These are phyloP conservation scores for Aspergillus amoenus DNA, from an alignment of 2,329 filamentous ascomycete species.

Conservation along the genomic window DNA sequence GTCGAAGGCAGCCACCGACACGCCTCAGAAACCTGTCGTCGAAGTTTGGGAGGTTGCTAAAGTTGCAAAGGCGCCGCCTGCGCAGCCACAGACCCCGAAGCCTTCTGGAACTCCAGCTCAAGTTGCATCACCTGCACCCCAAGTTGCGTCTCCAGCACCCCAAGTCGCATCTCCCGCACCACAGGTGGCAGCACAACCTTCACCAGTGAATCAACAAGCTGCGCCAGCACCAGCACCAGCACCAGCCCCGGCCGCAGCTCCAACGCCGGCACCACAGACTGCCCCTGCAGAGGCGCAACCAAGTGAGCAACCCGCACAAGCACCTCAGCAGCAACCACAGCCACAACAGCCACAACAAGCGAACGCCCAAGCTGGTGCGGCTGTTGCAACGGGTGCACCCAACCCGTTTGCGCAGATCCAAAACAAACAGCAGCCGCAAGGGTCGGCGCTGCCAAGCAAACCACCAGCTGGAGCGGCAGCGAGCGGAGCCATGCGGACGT, in stretches of 20 bases:
- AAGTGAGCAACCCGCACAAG: constrained; percentile 17
- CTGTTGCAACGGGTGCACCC: constrained; percentile 11
- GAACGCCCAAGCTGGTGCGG: constrained; percentile 19
- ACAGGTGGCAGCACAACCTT: neutral
- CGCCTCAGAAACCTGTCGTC: constrained; percentile 75
- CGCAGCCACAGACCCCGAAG: constrained; percentile 33
- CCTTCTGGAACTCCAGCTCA: constrained; percentile 23
- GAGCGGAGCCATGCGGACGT: constrained; percentile 41
- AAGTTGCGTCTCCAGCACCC: constrained; percentile 18
- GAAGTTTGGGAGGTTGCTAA: constrained; percentile 88
- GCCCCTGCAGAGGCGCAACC: constrained; percentile 12
- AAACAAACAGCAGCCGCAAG: constrained; percentile 20
- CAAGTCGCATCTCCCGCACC: constrained; percentile 3
- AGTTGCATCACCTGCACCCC: constrained; percentile 18
- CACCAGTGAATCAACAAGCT: neutral
- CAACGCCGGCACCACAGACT: neutral
- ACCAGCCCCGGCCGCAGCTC: neutral
- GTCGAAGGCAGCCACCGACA: constrained; percentile 78
- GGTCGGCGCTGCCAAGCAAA: constrained; percentile 31
- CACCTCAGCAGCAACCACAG: constrained; percentile 13
- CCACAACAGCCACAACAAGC: constrained; percentile 20
- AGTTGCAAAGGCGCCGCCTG: constrained; percentile 55
- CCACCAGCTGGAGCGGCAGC: constrained; percentile 35
- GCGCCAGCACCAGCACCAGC: constrained; percentile 7
- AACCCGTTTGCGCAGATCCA: constrained; percentile 31